Percentiles rank a stretch among this genome's conserved stretches.
These are phyloP conservation scores for Eucalyptus melliodora DNA, from an alignment of 345 rosid species.

Conservation along the genomic window DNA sequence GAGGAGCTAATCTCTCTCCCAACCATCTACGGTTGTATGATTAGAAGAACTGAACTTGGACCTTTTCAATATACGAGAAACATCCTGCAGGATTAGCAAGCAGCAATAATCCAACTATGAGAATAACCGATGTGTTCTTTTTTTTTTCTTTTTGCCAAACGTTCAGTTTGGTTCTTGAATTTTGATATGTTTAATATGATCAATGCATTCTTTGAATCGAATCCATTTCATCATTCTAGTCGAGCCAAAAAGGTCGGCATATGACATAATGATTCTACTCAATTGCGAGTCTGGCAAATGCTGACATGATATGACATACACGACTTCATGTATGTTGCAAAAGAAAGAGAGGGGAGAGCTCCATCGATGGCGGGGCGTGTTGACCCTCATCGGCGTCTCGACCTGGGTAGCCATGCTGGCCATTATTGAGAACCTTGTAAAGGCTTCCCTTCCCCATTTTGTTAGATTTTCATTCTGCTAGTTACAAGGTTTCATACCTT, in stretches of 20 bases:
- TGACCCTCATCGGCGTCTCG: accelerated
- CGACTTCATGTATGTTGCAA: not conserved
- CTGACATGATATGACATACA: not conserved
- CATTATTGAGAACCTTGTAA: not conserved
- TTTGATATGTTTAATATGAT: not conserved
- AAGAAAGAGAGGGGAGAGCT: not conserved
- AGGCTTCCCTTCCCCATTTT: not conserved
- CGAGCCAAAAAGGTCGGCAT: not conserved
- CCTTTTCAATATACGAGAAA: not conserved
- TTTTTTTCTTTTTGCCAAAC: accelerated
- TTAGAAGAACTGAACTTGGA: not conserved
- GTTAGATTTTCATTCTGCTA: not conserved
- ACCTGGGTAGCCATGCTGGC: not conserved
- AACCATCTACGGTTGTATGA: not conserved
- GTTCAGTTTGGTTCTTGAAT: not conserved
- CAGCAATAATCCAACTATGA: not conserved
- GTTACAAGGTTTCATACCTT: not conserved
- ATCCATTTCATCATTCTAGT: not conserved
- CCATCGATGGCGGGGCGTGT: accelerated
- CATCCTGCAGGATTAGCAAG: not conserved
- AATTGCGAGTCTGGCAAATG: accelerated
- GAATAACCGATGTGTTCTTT: not conserved
- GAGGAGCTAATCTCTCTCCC: not conserved
- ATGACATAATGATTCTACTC: not conserved
- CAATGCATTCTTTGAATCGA: no score